Conservation (phyloP, 345 rosid species). For the Euphorbia tirucalli region DNA sequence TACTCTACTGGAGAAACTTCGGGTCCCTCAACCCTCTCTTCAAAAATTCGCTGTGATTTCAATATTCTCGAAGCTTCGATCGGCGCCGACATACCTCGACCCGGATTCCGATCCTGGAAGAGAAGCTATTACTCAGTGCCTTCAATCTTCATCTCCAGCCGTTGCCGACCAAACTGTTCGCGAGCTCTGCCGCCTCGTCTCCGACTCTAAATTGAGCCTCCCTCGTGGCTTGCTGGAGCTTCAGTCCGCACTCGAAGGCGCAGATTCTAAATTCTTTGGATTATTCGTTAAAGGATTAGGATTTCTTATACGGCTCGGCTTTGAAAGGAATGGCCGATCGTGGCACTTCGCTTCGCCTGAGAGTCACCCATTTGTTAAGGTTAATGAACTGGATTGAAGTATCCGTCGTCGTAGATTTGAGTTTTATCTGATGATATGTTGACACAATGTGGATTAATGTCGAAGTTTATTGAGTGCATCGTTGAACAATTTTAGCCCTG, state of each 20-base stretch:
- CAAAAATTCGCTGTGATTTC: conserved; percentile 73
- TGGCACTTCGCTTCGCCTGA: conserved; percentile 52
- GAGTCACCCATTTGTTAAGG: conserved; percentile 84
- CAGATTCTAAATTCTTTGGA: conserved; percentile 47
- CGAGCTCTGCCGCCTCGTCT: conserved; percentile 79
- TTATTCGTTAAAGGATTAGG: conserved; percentile 71
- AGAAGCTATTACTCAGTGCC: conserved; percentile 66
- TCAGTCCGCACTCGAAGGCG: conserved; percentile 81
- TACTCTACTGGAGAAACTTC: conserved; percentile 63
- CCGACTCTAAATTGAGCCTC: conserved; percentile 49
- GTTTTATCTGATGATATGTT: neutral
- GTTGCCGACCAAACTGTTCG: conserved; percentile 90
- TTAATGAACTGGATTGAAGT: conserved; percentile 19
- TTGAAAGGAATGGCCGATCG: conserved; percentile 39
- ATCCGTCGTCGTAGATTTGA: neutral
- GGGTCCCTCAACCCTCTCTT: conserved; percentile 78
- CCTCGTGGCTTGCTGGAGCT: conserved; percentile 70
- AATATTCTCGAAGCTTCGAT: conserved; percentile 74
- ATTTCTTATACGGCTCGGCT: conserved; percentile 55
- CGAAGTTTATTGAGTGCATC: neutral
- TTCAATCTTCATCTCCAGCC: conserved; percentile 52
- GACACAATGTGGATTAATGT: neutral
- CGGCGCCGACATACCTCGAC: conserved; percentile 46
- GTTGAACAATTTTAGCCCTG: conserved; percentile 7
- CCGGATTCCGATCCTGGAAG: conserved; percentile 63